Evolutionary conservation across 148 eudicot species (phyloP).

Genomic region (Vaccinium macrocarpon): DNA sequence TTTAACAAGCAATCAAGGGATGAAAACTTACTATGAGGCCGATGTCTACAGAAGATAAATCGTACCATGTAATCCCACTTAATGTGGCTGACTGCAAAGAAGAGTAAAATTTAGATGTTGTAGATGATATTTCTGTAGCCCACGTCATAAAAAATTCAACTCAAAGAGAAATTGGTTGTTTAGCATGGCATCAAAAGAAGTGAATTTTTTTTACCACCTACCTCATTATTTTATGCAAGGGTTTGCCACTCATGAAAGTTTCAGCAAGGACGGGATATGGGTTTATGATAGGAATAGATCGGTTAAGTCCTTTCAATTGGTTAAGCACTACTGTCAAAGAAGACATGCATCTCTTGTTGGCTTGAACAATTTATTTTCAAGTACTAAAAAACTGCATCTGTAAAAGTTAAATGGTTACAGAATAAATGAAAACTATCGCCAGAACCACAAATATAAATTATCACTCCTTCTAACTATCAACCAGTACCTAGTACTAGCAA

Average conservation of each 20-base stretch:
- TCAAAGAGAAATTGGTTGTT: background rate
- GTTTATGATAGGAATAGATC: background rate
- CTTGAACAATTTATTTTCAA: background rate
- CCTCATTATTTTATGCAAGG: background rate
- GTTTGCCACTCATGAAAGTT: background rate
- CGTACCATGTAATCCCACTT: slow-evolving; percentile 85
- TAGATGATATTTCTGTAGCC: background rate
- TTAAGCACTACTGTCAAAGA: too few relatives aligned
- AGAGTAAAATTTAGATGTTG: slow-evolving; percentile 10
- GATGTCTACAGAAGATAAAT: slow-evolving; percentile 73
- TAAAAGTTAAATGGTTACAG: background rate
- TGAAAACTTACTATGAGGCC: slow-evolving; percentile 81
- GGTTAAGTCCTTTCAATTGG: background rate
- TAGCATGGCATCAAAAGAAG: background rate
- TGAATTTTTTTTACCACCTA: background rate
- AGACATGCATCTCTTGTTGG: too few relatives aligned
- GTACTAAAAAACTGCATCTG: background rate
- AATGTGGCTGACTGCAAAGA: slow-evolving; percentile 64
- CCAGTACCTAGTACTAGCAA: background rate
- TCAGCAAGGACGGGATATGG: background rate
- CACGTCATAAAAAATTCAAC: background rate
- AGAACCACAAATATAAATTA: background rate
- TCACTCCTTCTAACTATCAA: background rate
- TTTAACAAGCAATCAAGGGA: slow-evolving; percentile 9
- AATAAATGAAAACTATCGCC: background rate